Evolutionary conservation across 2,329 filamentous ascomycete genomes (phyloP).

Genomic region (Sclerotinia minor): DNA sequence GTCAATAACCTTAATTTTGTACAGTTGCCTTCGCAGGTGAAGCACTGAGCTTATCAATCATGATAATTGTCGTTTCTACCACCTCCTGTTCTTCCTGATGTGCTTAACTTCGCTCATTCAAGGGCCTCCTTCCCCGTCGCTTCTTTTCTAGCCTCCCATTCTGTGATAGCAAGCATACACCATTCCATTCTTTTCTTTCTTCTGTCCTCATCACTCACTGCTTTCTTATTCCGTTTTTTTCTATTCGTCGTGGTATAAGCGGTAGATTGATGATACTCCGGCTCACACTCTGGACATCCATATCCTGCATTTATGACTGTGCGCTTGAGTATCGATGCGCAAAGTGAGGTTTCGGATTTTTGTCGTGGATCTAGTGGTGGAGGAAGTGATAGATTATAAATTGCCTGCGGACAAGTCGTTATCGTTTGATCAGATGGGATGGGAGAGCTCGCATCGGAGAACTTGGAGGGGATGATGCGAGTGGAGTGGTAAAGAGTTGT

Average conservation of each 20-base stretch:
- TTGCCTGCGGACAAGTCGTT: slow-evolving; percentile 16
- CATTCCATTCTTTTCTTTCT: slow-evolving; percentile 7
- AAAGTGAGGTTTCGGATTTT: not conserved
- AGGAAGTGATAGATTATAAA: slow-evolving; percentile 19
- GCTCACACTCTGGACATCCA: slow-evolving; percentile 22
- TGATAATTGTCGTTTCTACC: not conserved
- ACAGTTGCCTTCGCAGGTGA: not conserved
- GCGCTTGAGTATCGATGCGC: not conserved
- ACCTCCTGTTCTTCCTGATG: not conserved
- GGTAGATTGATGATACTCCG: slow-evolving; percentile 11
- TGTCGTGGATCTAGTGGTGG: not conserved
- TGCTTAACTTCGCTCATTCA: not conserved
- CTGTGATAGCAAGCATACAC: slow-evolving; percentile 20
- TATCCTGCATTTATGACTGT: slow-evolving; percentile 19
- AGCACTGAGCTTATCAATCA: not conserved
- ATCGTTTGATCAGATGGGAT: not conserved
- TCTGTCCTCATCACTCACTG: not conserved
- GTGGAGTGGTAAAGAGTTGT: slow-evolving; percentile 14
- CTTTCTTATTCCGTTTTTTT: not conserved
- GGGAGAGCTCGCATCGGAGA: not conserved
- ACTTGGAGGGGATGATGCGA: not conserved
- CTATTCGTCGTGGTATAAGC: not conserved
- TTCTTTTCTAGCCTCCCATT: slow-evolving; percentile 17
- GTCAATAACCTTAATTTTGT: no score
- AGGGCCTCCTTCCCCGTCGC: no score